phyloP scores from a whole-genome alignment of 1,139 yeast genomes.

The Saccharomyces hybrid region DNA sequence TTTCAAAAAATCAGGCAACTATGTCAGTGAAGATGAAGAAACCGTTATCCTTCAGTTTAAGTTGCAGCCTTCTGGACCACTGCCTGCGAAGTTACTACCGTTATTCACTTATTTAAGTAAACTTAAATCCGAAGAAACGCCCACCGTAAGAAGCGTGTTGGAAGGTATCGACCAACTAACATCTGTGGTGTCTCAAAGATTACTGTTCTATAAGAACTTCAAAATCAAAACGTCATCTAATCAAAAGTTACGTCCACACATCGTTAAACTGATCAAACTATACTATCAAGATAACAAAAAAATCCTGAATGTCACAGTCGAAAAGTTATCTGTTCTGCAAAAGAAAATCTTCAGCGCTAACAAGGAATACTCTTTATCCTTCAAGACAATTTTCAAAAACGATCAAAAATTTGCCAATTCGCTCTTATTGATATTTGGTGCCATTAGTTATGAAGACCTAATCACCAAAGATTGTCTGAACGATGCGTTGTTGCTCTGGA shows the following conservation, averaged over 20 bases:
- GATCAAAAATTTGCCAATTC: slow-evolving; percentile 52
- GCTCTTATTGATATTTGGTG: slow-evolving; percentile 49
- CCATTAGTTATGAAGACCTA: slow-evolving; percentile 46
- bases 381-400: slow-evolving; percentile 49
- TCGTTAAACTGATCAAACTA: slow-evolving; percentile 32
- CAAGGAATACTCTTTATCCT: slow-evolving; percentile 39
- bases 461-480: slow-evolving; percentile 44
- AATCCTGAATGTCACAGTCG: slow-evolving; percentile 41
- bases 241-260: slow-evolving; percentile 8
- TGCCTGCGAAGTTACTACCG: slow-evolving; percentile 27
- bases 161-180: slow-evolving; percentile 41
- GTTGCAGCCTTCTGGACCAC: slow-evolving; percentile 8
- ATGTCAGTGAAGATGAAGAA: not conserved
- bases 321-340: slow-evolving; percentile 44
- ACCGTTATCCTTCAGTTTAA: not conserved
- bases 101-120: slow-evolving; percentile 30
- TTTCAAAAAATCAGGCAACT: slow-evolving; percentile 17
- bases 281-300: slow-evolving; percentile 42
- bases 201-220: slow-evolving; percentile 25
- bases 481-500: slow-evolving; percentile 55
- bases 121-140: slow-evolving; percentile 21
- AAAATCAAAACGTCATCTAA: slow-evolving; percentile 12
- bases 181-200: slow-evolving; percentile 44
- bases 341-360: slow-evolving; percentile 39
- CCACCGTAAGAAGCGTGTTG: slow-evolving; percentile 30